A percentile compares a stretch with the other conserved stretches of the same genome.
Conservation (phyloP, 441 rosid species). For the Hura crepitans region DNA sequence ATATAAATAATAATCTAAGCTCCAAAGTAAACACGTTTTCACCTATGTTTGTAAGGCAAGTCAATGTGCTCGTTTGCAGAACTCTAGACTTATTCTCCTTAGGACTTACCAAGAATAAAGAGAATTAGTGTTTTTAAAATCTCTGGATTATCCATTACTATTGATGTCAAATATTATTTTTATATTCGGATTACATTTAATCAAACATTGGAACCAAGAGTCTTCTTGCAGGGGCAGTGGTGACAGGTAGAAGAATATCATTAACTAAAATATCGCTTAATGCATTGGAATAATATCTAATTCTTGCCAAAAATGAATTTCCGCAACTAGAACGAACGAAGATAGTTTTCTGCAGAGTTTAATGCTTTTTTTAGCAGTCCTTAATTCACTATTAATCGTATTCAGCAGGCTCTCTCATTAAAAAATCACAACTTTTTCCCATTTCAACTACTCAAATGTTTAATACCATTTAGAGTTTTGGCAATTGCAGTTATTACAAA, state of each 20-base stretch:
- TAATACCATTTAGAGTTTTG: background rate
- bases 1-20: background rate
- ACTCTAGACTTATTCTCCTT: background rate
- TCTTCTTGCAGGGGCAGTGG: background rate
- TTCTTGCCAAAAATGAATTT: constrained; percentile 2
- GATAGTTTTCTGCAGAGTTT: background rate
- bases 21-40: background rate
- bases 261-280: background rate
- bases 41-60: background rate
- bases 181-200: background rate
- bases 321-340: background rate
- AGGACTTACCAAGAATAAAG: background rate
- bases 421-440: background rate
- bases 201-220: background rate
- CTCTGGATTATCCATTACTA: no score
- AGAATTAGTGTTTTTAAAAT: no score
- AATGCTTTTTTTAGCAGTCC: background rate
- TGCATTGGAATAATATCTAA: background rate
- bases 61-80: background rate
- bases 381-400: background rate
- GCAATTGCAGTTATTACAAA: background rate
- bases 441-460: constrained; percentile 1
- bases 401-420: background rate
- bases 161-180: no score
- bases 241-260: background rate